Base-by-base conservation (phyloP, 1,284 basidiomycete species). In the Tranzscheliella williamsii region DNA sequence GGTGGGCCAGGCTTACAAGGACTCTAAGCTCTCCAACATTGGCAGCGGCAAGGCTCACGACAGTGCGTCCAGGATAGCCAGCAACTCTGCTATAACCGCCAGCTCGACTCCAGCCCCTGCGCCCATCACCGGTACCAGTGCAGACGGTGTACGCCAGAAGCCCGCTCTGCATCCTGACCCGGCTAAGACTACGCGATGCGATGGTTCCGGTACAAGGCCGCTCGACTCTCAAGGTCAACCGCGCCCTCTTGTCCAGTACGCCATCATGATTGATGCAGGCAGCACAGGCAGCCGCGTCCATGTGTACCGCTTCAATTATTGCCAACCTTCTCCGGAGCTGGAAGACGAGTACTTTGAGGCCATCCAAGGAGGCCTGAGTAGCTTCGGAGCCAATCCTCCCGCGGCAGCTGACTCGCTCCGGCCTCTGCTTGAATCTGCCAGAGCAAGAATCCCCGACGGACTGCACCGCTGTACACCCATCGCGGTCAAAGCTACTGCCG, bases 241-340 rank as follows among this genome's bases (percentile, higher is more conserved):
- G 4, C 50, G 72, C n/a, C 73, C 70, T 4, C 34, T 73, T 18
- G 72, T 77, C 15, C 91, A 96, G 78, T 98, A 90, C 78, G 92
- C 91, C 0, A 84, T 98, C 70, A 96, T 97, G 86, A 90, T 98
- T 79, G 94, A 98, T 78, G 94, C 95, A 0, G 95, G 94, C 15
- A 96, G 92, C 29, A 96, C 92, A 0, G 94, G 94, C 17, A 95
- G 92, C 2, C 86, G 94, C 15, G 93, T 98, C 72, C 94, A 98
- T 82, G 85, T 97, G 21, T 97, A 97, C 86, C 95, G 69, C 48
- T 77, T 77, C 63, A 77, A 77, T 60, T 73, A 88, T 5, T 72
- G 73, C 49, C 31, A 35, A 0, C 24, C 60, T 16, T 61, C 72
- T 32, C 87, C 92, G 0, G 80, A 84, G 41, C 89, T 91, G 78